These are phyloP conservation scores for Obelidium mucronatum DNA, from an alignment of 192 early-diverging fungal species.

Conservation along the genomic window DNA sequence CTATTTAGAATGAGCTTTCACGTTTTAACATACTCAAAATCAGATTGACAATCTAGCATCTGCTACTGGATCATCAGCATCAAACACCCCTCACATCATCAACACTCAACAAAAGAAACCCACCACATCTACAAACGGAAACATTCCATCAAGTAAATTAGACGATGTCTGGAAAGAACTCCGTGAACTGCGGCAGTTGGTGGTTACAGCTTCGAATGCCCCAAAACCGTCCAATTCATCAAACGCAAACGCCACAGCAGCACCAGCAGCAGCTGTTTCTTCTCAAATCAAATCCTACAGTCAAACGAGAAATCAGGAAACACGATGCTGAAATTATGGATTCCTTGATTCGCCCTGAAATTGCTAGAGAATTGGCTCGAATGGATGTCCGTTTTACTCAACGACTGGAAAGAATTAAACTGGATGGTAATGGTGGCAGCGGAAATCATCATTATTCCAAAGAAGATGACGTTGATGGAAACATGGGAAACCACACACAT, in stretches of 20 bases:
- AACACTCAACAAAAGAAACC: no score
- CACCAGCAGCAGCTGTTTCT: not conserved
- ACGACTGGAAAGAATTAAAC: no score
- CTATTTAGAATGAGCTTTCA: not conserved
- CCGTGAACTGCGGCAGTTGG: not conserved
- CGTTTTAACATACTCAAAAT: not conserved
- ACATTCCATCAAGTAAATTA: not conserved
- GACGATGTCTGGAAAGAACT: slow-evolving; percentile 1
- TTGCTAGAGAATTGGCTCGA: not conserved
- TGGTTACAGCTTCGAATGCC: not conserved
- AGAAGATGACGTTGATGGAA: not conserved
- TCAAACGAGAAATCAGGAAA: slow-evolving; percentile 25
- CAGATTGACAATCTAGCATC: slow-evolving; percentile 10
- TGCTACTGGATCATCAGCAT: not conserved
- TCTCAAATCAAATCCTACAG: slow-evolving; percentile 6
- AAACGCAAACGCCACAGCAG: no score
- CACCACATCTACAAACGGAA: no score
- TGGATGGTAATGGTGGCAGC: not conserved
- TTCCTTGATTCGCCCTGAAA: slow-evolving; percentile 8
- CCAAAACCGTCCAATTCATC: no score
- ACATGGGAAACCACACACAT: not conserved
- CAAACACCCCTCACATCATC: no score
- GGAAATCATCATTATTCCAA: not conserved
- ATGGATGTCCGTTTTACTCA: not conserved
- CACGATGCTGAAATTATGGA: not conserved